phyloP scores from a whole-genome alignment of 768 basidiomycete genomes.

The Suillus paluster region DNA sequence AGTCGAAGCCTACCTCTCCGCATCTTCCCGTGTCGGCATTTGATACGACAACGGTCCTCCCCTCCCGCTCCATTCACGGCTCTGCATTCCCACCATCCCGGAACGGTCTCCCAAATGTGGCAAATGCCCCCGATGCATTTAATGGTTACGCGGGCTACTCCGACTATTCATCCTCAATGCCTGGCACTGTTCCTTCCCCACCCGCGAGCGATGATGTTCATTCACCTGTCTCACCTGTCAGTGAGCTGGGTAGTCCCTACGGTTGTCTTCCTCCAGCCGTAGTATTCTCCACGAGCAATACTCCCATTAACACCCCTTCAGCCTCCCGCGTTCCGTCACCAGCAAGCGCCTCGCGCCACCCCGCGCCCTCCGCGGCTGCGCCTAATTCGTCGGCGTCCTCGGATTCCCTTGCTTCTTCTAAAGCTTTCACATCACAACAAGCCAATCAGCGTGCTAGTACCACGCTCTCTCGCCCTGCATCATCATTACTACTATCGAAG shows the following conservation, averaged over 20 bases:
- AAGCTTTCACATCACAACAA: conserved; percentile 31
- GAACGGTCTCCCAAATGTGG: conserved; percentile 30
- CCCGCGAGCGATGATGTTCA: conserved; percentile 35
- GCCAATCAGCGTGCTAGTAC: conserved; percentile 43
- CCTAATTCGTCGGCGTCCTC: conserved; percentile 29
- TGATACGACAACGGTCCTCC: conserved; percentile 58
- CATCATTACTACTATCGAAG: conserved; percentile 74
- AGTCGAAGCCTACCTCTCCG: conserved; percentile 31
- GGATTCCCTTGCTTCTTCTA: conserved; percentile 26
- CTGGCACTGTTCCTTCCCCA: conserved; percentile 51
- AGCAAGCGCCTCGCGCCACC: conserved; percentile 26
- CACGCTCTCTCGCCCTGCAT: conserved; percentile 52
- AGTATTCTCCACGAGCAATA: conserved; percentile 54
- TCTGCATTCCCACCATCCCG: conserved; percentile 36
- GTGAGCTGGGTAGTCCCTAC: conserved; percentile 37
- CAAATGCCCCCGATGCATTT: conserved; percentile 57
- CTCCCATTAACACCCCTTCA: conserved; percentile 52
- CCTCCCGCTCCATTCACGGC: conserved; percentile 45
- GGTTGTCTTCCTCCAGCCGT: conserved; percentile 70
- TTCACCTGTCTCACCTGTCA: conserved; percentile 30
- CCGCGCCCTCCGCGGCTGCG: conserved; percentile 18
- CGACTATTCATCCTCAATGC: conserved; percentile 67
- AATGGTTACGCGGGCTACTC: conserved; percentile 71
- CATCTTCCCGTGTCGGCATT: conserved; percentile 50
- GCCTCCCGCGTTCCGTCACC: conserved; percentile 47